Evolutionary conservation across 768 basidiomycete species (phyloP), one percentile per base, ranked within the genome.

Genomic region (Pleurotus salmoneostramineus): DNA sequence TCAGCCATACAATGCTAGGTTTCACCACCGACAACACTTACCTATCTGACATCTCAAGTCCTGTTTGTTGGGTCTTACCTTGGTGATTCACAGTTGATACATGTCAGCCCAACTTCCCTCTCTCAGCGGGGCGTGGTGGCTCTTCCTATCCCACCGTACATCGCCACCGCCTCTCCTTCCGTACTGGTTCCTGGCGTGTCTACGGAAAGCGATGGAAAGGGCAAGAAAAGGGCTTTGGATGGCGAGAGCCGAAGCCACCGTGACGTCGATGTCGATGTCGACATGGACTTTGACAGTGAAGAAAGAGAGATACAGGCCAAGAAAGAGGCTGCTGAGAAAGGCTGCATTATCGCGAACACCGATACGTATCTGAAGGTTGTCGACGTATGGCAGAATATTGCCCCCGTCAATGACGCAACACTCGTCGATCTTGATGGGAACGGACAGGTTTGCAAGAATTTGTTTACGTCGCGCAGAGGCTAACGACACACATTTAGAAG

Each of bases 341-440:
- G 85, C 8, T 67, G 68, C 44, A 72, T 90, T 27, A 70, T 89
- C 17, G 72, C 74, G 27, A 77, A 77, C 5, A 71, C 73, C 34
- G 88, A 88, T 2, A 80, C 76, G 11, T 85, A 80, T 65, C 52
- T 95, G 5, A 74, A 79, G 17, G 79, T 89, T 6, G 61, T 93
- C 17, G 81, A 89, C 35, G 77, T 74, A 6, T 90, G 80, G 69
- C 82, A 82, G 59, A 95, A 93, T 63, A 79, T 96, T 61, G 91
- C 88, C 0, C 95, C 94, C 0, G 90, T 95, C 45, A 66, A 85
- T 58, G 95, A 97, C 66, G 90, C 89, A 10, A 75, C 83, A n/a
- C 67, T 93, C 17, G 86, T 85, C 4, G 91, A 94, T 68, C 71
- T 74, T 2, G 91, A 93, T 56, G 79, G 79, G 2, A 86, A 81